Evolutionary conservation across 257 asterid genomes (phyloP).

Genomic region (Cynanchum wilfordii): DNA sequence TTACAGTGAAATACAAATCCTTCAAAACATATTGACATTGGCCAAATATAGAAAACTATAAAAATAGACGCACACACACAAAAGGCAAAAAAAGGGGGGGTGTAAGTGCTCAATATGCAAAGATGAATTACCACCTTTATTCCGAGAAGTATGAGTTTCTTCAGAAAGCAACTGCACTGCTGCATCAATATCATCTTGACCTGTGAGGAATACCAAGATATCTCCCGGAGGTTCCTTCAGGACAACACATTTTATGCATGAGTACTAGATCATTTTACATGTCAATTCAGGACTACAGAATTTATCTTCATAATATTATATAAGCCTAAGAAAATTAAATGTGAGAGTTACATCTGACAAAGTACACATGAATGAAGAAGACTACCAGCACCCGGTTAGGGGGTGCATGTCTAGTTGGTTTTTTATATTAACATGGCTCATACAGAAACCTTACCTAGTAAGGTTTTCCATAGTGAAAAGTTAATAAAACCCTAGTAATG

Average conservation of each 20-base stretch:
- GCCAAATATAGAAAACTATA: not conserved
- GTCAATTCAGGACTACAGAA: not conserved
- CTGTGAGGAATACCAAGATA: constrained; percentile 85
- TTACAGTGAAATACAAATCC: not conserved
- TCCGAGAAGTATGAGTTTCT: constrained; percentile 50
- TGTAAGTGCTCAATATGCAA: not conserved
- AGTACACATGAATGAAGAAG: not conserved
- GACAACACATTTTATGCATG: not conserved
- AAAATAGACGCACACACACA: not conserved
- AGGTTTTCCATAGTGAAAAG: not conserved
- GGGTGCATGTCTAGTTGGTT: not conserved
- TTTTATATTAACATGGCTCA: not conserved
- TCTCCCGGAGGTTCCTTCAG: constrained; percentile 84
- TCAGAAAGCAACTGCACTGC: constrained; percentile 81
- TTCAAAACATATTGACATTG: not conserved
- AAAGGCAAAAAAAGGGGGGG: no score
- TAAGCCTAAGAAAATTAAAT: not conserved
- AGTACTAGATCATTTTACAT: not conserved
- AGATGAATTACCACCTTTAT: constrained; percentile 45
- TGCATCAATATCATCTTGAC: constrained; percentile 97
- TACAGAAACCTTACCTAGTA: not conserved
- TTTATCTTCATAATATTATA: not conserved
- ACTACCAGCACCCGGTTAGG: not conserved
- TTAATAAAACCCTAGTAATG: not conserved
- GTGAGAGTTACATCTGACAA: not conserved